Base-by-base conservation (phyloP, 2,329 filamentous ascomycete genomes). In the Aureobasidium musti region DNA sequence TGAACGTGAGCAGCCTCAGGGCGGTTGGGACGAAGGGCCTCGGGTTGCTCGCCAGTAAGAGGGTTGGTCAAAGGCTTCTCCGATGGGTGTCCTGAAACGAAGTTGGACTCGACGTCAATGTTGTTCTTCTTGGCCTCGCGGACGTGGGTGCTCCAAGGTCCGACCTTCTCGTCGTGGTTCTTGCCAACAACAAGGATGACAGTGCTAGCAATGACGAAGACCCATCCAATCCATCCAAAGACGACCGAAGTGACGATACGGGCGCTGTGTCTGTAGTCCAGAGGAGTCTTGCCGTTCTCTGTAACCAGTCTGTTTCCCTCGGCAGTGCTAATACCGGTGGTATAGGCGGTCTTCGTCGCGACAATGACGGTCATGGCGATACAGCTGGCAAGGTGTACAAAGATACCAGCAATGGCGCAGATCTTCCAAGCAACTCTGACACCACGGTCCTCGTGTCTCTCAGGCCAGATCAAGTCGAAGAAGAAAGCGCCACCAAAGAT, bases 401-500 rank as follows among this genome's bases (percentile, higher is more conserved):
- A 39, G 39, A 79, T 81, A 8, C 84, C 77, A 2, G 84, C 72
- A 1, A 85, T 73, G 0, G 82, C 81, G 68, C 79, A 83, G 13
- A 82, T 77, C 71, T 80, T 83, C 85, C 84, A 87, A 0, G 83
- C 81, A n/a, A 80, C 70, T 57, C 81, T 80, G 3, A 86, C 83
- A 23, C 77, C 73, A 23, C 68, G 72, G 4, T 77, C 80, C 68
- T 87, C 84, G 11, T 78, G 73, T 56, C 84, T 79, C 61, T 84
- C 83, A 0, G 84, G 84, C 83, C 83, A 87, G 76, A 86, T 86
- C 3, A 87, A 80, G 71, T 87, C 85, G 74, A 87, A 86, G 78
- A 87, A 86, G 77, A 87, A 87, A 0, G 81, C 84, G 0, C 81
- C 80, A 26, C 84, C 84, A 70, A 87, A 87, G 70, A 87, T 82